A percentile compares a stretch with the other conserved stretches of the same genome.
Evolutionary conservation across 805 yeast genomes (phyloP).

Genomic region (Pichia ethanolica): DNA sequence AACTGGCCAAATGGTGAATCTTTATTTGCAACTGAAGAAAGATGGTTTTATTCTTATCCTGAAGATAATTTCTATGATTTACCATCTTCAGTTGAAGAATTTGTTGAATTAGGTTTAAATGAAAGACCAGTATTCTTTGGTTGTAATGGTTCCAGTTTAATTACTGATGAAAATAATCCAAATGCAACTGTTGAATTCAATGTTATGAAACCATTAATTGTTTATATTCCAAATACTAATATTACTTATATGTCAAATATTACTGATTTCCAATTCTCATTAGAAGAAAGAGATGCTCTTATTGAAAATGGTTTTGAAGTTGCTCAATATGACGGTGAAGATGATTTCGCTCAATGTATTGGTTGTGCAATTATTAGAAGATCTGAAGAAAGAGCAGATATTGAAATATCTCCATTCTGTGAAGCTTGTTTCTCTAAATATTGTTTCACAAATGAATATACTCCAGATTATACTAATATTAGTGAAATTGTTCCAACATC

Average conservation of each 20-base stretch:
- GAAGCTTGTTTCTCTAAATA: conserved; percentile 56
- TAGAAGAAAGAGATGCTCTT: conserved; percentile 49
- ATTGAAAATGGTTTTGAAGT: conserved; percentile 66
- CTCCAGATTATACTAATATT: not conserved
- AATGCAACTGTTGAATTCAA: conserved; percentile 21
- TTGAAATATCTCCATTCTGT: conserved; percentile 49
- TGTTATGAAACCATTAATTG: conserved; percentile 56
- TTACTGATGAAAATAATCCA: conserved; percentile 27
- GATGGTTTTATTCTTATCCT: conserved; percentile 40
- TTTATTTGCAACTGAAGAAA: conserved; percentile 41
- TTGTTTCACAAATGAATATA: conserved; percentile 37
- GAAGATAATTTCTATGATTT: conserved; percentile 63
- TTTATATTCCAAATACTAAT: conserved; percentile 66
- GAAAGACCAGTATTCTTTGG: conserved; percentile 73
- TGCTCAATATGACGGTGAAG: conserved; percentile 50
- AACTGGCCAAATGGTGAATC: conserved; percentile 63
- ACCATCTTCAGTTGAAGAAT: conserved; percentile 51
- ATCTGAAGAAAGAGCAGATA: conserved; percentile 56
- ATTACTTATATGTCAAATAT: conserved; percentile 54
- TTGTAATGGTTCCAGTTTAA: conserved; percentile 54
- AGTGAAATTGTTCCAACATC: conserved; percentile 12
- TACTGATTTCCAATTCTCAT: conserved; percentile 51
- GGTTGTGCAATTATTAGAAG: conserved; percentile 79
- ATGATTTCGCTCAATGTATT: conserved; percentile 63
- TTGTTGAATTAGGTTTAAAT: conserved; percentile 49